Conservation (phyloP, 495 filamentous ascomycete species). For the Cercophora newfieldiana region DNA sequence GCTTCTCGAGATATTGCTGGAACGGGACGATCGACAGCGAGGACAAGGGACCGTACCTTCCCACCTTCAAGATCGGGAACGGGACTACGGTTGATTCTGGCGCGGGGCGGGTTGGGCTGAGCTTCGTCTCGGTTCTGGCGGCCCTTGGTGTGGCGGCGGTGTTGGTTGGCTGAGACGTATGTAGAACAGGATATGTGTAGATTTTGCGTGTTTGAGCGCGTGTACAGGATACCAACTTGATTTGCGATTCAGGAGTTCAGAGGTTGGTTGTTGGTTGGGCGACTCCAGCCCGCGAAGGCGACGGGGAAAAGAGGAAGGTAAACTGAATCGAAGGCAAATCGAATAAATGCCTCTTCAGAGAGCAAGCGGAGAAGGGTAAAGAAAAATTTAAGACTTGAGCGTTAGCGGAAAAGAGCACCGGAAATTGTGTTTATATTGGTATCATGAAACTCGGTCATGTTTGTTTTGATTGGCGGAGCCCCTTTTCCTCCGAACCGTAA, state of each 20-base stretch:
- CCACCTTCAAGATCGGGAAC: slow-evolving; percentile 30
- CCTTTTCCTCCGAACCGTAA: neutral
- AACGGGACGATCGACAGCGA: slow-evolving; percentile 62
- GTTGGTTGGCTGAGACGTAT: slow-evolving; percentile 7
- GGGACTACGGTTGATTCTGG: slow-evolving; percentile 14
- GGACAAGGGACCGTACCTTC: slow-evolving; percentile 35
- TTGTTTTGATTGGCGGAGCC: neutral
- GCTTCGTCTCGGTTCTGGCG: neutral
- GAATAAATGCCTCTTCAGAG: neutral
- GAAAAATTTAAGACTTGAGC: neutral
- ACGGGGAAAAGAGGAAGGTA: neutral
- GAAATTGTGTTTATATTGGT: neutral
- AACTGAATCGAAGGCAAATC: neutral
- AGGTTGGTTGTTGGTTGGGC: neutral
- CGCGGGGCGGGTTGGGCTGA: neutral
- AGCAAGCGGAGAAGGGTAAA: neutral
- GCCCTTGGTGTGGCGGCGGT: slow-evolving; percentile 9
- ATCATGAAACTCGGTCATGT: neutral
- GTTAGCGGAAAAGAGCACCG: neutral
- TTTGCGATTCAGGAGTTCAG: neutral
- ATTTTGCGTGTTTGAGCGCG: neutral
- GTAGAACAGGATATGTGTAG: neutral
- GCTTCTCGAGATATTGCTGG: slow-evolving; percentile 88
- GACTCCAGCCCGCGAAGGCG: neutral
- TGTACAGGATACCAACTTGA: neutral